Conservation (phyloP, 495 filamentous ascomycete genomes). For the Zalerion maritima region DNA sequence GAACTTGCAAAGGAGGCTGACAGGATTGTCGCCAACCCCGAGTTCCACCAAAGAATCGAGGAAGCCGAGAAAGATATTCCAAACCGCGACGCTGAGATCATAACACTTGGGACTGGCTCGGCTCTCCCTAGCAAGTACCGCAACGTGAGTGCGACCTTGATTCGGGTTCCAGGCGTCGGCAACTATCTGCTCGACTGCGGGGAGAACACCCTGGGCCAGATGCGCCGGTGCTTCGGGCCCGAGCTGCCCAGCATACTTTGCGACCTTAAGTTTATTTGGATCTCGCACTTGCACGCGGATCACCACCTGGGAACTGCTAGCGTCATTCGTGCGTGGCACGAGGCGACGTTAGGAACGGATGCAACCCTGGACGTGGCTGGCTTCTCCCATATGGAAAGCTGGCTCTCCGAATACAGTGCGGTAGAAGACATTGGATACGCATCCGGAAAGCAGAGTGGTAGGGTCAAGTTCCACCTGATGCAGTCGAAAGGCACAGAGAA, state of each 20-base stretch:
- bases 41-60: slow-evolving; percentile 23
- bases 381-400: slow-evolving; percentile 49
- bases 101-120: slow-evolving; percentile 81
- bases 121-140: slow-evolving; percentile 80
- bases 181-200: slow-evolving; percentile 83
- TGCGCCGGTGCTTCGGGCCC: slow-evolving; percentile 55
- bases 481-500: too few relatives aligned
- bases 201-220: slow-evolving; percentile 85
- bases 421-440: slow-evolving; percentile 67
- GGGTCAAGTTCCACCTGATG: too few relatives aligned
- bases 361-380: slow-evolving; percentile 32
- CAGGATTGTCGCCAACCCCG: slow-evolving; percentile 20
- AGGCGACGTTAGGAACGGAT: slow-evolving; percentile 27
- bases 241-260: slow-evolving; percentile 53
- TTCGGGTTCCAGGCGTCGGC: slow-evolving; percentile 70
- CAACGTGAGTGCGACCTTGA: slow-evolving; percentile 79
- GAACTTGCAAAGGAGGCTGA: slow-evolving; percentile 34
- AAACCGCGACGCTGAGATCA: slow-evolving; percentile 61
- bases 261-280: slow-evolving; percentile 77
- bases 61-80: slow-evolving; percentile 41
- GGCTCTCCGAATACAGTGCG: slow-evolving; percentile 59
- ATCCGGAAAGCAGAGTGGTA: too few relatives aligned
- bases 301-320: slow-evolving; percentile 77
- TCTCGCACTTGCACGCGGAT: slow-evolving; percentile 91
- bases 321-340: slow-evolving; percentile 66